Evolutionary conservation across 306 rosid genomes (phyloP), one percentile per base, ranked within the genome.

Genomic region (Fragaria nilgerrensis): DNA sequence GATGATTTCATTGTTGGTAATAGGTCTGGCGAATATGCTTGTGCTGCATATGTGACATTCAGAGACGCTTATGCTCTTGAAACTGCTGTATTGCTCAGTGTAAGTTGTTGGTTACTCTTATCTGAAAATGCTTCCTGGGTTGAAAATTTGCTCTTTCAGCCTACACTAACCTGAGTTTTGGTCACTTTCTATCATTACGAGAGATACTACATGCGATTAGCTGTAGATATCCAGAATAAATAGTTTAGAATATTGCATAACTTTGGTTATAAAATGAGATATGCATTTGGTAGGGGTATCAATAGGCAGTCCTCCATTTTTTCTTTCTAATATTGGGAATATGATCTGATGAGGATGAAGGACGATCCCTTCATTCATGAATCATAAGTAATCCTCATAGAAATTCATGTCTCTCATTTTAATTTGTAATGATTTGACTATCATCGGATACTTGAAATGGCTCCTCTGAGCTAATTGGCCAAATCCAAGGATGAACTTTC

Each of bases 21-120:
- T 91, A 92, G 99, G 80, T 86, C 87, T 10, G 91, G 81, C 36
- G 97, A 86, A 63, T 52, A 82, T 83, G 88, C 84, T 0, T 84
- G 85, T 76, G 83, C 88, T 66, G 97, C 97, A 78, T 95, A 90
- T 75, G 97, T 95, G 86, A 92, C 96, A 73, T 95, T 92, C 83
- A 85, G 65, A 73, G 99, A 95, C 83, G 88, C 89, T 53, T 92
- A 88, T 91, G 94, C 97, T 79, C 75, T 91, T 79, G 97, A 88
- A 87, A 95, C 99, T 77, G 97, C 99, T 72, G 77, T 89, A 37
- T 68, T 95, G 84, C 91, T 95, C 63, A 89, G 81, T 81, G 99
- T 95, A 87, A 87, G 96, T 73, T 43, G 74, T n/a, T 41, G 23
- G 77, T 67, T 39, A 14, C 14, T 37, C 37, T 25, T 55, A 77